phyloP scores from a whole-genome alignment of 257 asterid genomes.

The Gentiana dahurica region DNA sequence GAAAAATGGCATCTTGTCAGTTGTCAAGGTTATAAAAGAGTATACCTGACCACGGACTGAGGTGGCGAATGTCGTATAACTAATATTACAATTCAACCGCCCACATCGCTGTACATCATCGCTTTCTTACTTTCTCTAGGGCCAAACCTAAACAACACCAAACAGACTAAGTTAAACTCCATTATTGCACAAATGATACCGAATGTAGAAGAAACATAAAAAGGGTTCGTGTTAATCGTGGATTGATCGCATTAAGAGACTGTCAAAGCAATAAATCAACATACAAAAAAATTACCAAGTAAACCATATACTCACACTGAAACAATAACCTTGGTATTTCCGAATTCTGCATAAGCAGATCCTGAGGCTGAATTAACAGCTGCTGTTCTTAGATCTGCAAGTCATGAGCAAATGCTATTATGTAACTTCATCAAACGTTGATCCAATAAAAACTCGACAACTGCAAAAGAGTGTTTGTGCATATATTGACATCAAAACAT shows the following conservation, averaged over 20 bases:
- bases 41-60: conserved; percentile 68
- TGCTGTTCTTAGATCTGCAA: conserved; percentile 78
- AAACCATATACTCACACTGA: conserved; percentile 63
- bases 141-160: conserved; percentile 50
- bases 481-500: too few species aligned
- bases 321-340: conserved; percentile 90
- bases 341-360: conserved; percentile 96
- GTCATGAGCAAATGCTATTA: conserved; percentile 7
- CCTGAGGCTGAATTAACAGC: conserved; percentile 95
- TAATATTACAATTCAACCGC: conserved; percentile 84
- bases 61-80: conserved; percentile 73
- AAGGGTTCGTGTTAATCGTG: neutral
- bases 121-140: conserved; percentile 99
- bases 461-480: too few species aligned
- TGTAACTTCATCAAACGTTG: neutral
- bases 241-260: neutral
- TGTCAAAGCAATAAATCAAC: neutral
- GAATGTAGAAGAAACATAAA: conserved; percentile 13
- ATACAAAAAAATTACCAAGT: neutral
- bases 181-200: neutral
- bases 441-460: neutral
- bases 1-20: conserved; percentile 1
- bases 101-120: conserved; percentile 80
- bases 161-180: neutral
- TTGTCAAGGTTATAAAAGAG: conserved; percentile 1